phyloP scores from a whole-genome alignment of 208 protist genomes.

The Leishmania martiniquensis region DNA sequence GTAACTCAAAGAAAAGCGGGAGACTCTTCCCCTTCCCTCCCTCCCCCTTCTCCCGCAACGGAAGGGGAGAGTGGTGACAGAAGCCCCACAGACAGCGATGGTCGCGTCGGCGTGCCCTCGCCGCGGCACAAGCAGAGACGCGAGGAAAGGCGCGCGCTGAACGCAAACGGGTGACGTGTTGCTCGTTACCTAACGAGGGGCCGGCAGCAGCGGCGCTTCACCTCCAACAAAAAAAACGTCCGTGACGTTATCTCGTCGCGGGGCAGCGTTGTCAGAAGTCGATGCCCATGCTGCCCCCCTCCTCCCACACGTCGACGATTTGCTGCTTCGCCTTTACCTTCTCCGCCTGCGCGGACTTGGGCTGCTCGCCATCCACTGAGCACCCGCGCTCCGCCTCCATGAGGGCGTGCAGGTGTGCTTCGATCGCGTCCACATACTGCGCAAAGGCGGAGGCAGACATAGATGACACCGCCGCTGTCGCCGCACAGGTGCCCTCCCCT shows the following conservation, averaged over 20 bases:
- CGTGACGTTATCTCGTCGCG: not conserved
- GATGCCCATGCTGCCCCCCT: slow-evolving; percentile 34
- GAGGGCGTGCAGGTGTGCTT: slow-evolving; percentile 40
- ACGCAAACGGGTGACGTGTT: not conserved
- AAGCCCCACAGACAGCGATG: no score
- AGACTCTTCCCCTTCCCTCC: no score
- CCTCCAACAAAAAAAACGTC: not conserved
- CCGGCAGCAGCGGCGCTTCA: not conserved
- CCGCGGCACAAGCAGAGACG: no score
- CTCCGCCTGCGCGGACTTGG: slow-evolving; percentile 40
- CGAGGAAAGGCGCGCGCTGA: no score
- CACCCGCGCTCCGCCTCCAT: slow-evolving; percentile 35
- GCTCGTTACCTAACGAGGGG: no score
- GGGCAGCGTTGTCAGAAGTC: slow-evolving; percentile 23
- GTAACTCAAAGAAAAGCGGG: no score
- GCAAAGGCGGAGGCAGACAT: slow-evolving; percentile 12
- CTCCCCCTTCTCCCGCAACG: no score
- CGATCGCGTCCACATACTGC: slow-evolving; percentile 34
- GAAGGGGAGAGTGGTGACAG: no score
- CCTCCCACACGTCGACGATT: slow-evolving; percentile 33
- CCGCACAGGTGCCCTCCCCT: not conserved
- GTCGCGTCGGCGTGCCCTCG: no score
- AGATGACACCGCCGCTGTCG: no score
- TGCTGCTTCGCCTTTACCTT: slow-evolving; percentile 35
- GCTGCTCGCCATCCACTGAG: slow-evolving; percentile 41